Evolutionary conservation across 495 filamentous ascomycete genomes (phyloP).

Genomic region (Bacidia gigantensis): DNA sequence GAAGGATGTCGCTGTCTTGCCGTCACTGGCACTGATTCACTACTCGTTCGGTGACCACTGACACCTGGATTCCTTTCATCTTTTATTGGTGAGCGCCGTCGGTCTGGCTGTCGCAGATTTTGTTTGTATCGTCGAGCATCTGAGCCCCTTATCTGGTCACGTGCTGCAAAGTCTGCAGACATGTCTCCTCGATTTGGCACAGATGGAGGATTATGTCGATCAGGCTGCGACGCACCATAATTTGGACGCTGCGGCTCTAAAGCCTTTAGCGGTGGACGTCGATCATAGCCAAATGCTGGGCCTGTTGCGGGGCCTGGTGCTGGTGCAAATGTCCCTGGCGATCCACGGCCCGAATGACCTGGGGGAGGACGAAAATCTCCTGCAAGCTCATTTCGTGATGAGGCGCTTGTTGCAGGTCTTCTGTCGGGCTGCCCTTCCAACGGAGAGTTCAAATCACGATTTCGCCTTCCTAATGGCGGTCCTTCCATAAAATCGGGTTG

Average conservation of each 20-base stretch:
- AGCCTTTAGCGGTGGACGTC: not conserved
- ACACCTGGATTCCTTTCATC: not conserved
- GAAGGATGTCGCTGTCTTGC: conserved; percentile 17
- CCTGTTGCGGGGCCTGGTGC: not conserved
- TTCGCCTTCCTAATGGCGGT: conserved; percentile 39
- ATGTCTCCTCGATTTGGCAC: not conserved
- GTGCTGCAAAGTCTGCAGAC: not conserved
- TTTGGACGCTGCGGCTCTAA: not conserved
- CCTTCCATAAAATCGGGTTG: conserved; percentile 50
- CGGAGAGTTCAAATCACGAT: conserved; percentile 48
- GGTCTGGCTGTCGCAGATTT: not conserved
- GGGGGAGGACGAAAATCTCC: not conserved
- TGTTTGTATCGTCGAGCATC: not conserved
- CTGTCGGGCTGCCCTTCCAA: conserved; percentile 46
- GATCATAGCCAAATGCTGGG: no score
- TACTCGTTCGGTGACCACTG: conserved; percentile 6
- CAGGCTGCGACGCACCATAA: not conserved
- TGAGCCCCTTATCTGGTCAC: not conserved
- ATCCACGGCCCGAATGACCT: not conserved
- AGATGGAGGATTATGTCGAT: not conserved
- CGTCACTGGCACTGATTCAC: conserved; percentile 9
- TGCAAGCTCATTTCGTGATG: not conserved
- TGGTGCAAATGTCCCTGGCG: not conserved
- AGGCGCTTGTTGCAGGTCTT: conserved; percentile 7
- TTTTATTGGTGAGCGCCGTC: conserved; percentile 5